Evolutionary conservation across 2,329 filamentous ascomycete species (phyloP), one percentile per base, ranked within the genome.

Genomic region (Xylariaceae sp.): DNA sequence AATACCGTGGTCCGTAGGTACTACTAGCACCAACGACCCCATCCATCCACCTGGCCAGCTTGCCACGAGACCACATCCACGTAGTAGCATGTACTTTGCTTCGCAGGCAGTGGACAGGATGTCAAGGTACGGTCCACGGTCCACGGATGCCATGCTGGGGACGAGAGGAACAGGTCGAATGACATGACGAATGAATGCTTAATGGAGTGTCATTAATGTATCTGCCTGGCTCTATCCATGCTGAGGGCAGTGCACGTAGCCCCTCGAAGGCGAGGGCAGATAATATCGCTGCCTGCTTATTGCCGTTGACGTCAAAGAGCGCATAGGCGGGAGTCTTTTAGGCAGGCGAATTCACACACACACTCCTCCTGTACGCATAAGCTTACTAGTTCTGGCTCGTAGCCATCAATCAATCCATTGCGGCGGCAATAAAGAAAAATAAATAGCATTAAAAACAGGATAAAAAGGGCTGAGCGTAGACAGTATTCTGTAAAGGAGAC

Each of bases 31-130:
- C 37, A 41, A 41, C 37, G 37, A 41, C 37, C 9, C 37, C 37
- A 30, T 9, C 37, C 11, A 45, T 45, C 41, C 41, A 45, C 41
- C 41, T 15, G 13, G 41, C 41, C 41, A 45, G 13, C 41, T 51
- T 55, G 52, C 55, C 59, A 50, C 52, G 34, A 47, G 50, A 44
- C 44, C 37, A 52, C 39, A 39, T 52, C 53, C 48, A 60, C 55
- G 55, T 57, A 58, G 18, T 30, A 30, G 39, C 51, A 39, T 6
- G 48, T 30, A 13, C 13, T 13, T 45, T n/a, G 41, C 37, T 10
- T 41, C n/a, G 30, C 7, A 13, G 13, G 10, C 3, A 13, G 45
- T n/a, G 23, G 37, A 48, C 48, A 50, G 55, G 49, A 41, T 41
- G 37, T 30, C 2, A 4, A 30, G 23, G 4, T 30, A 5, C 23